phyloP scores from a whole-genome alignment of 1,284 basidiomycete genomes.

The Moesziomyces parantarcticus region DNA sequence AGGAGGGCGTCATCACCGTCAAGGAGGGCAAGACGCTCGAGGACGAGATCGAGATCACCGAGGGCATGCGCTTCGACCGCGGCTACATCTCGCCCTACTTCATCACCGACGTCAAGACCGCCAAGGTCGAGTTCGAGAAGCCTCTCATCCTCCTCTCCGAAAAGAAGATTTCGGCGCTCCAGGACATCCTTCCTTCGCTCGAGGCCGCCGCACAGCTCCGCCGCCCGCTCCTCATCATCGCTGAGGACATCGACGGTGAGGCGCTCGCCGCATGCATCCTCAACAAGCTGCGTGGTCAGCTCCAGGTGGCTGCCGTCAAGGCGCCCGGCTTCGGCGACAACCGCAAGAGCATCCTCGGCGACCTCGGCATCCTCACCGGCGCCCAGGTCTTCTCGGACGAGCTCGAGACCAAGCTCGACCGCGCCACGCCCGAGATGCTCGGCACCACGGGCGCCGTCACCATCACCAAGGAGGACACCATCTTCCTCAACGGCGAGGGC shows the following conservation, averaged over 20 bases:
- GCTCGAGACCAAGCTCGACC: constrained; percentile 96
- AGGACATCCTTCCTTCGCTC: constrained; percentile 94
- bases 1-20: constrained; percentile 99
- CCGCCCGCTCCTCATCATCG: constrained; percentile 93
- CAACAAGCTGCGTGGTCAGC: constrained; percentile 97
- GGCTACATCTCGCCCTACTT: constrained; percentile 99
- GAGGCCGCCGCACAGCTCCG: constrained; percentile 91
- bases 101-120: constrained; percentile 96
- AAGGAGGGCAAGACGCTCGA: constrained; percentile 98
- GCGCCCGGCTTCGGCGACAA: constrained; percentile 99
- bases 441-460: constrained; percentile 91
- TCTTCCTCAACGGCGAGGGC: constrained; percentile 87
- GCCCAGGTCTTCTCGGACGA: constrained; percentile 98
- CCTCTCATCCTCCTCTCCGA: constrained; percentile 91
- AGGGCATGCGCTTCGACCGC: constrained; percentile 99
- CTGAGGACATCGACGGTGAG: constrained; percentile 97
- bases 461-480: constrained; percentile 98
- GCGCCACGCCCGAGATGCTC: constrained; percentile 86
- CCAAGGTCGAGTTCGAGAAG: constrained; percentile 97
- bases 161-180: constrained; percentile 96
- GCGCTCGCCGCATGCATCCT: constrained; percentile 96
- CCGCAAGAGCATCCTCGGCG: constrained; percentile 96
- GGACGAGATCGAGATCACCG: constrained; percentile 97
- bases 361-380: constrained; percentile 95
- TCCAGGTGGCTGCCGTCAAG: constrained; percentile 92